Base-by-base conservation (phyloP, 306 rosid species). In the Acacia crassicarpa region DNA sequence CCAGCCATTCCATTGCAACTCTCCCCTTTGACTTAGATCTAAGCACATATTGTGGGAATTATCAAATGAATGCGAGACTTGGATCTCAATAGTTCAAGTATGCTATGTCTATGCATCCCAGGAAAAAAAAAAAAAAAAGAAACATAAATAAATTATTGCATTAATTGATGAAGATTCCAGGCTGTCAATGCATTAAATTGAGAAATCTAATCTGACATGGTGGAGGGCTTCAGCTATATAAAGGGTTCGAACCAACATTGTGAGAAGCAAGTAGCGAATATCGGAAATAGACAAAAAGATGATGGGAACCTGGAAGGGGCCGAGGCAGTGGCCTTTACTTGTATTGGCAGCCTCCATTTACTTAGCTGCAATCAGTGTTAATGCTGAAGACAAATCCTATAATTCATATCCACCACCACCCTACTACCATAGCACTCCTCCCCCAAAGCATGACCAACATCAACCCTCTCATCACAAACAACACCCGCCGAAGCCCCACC, bases 291-390 rank as follows among this genome's bases (percentile, higher is more conserved):
- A 13, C 19, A 62, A 38, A 25, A 80, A 59, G 44, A 80, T 25
- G 19, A 91, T 91, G 91, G 81, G 89, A 80, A 78, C 73, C 27
- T 71, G 73, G 67, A 13, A 35, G 17, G 78, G 82, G 76, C 72
- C 65, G 73, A 83, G 88, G 90, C 89, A 82, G 2, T 85, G 75
- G 91, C 88, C 92, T 83, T 83, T 14, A 22, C 78, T 89, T 72
- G 61, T 88, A 41, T 82, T 40, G 63, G 89, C 87, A 72, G 11
- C 87, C 43, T 85, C 84, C 53, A 70, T 91, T 41, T 86, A 87
- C 80, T 61, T 91, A 43, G 77, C 84, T 30, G 88, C 91, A 19
- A 49, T 66, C 11, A 75, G 32, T 77, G 85, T 76, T 3, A 85
- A 58, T 7, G 87, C 87, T 76, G 82, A 84, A 0, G 38, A 61